Conservation (phyloP, 441 rosid species). For the Pelargonium citronellum region DNA sequence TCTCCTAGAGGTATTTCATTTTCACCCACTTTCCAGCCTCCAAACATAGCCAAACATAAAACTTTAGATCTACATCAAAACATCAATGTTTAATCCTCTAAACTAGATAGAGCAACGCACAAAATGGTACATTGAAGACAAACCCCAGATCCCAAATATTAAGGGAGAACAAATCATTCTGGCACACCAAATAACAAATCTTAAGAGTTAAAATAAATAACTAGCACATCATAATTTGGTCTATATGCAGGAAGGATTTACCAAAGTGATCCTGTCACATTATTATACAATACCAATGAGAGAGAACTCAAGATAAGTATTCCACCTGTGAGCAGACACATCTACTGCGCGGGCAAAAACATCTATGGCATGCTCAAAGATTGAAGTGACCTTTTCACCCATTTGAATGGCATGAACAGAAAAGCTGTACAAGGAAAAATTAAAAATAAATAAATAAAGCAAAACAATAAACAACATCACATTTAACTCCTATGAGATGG, state of each 20-base stretch:
- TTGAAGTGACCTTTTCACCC: conserved; percentile 83
- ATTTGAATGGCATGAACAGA: conserved; percentile 92
- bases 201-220: conserved; percentile 13
- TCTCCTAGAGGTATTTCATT: neutral
- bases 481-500: conserved; percentile 13
- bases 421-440: conserved; percentile 41
- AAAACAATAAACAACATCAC: conserved; percentile 7
- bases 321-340: conserved; percentile 55
- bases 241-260: conserved; percentile 10
- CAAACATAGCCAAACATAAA: neutral
- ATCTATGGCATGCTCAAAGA: conserved; percentile 80
- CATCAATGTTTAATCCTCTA: neutral
- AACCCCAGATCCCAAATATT: neutral
- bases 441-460: conserved; percentile 10
- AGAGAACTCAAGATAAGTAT: neutral
- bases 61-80: neutral
- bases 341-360: conserved; percentile 74
- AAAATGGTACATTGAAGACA: conserved; percentile 2
- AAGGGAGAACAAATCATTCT: neutral
- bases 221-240: neutral
- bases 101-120: neutral
- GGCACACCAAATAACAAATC: conserved; percentile 8
- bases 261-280: neutral
- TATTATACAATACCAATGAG: neutral
- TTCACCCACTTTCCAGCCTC: neutral